Evolutionary conservation across 2,329 filamentous ascomycete genomes (phyloP).

Genomic region (Chaetomium globosum): DNA sequence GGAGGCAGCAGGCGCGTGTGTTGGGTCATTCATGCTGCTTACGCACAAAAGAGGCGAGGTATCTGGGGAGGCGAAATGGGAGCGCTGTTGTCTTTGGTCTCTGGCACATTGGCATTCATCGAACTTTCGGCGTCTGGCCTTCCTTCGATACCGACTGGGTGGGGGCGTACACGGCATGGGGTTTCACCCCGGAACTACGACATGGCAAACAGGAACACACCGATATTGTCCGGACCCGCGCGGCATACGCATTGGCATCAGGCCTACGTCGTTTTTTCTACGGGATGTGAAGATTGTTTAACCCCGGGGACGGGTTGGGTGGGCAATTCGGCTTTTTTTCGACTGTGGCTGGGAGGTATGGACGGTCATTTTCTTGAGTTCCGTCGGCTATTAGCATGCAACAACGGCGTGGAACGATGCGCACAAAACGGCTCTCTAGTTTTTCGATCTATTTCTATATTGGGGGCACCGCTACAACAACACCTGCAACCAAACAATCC

Average conservation of each 20-base stretch:
- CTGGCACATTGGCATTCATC: slow-evolving; percentile 8
- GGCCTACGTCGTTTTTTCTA: background rate
- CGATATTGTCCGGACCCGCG: background rate
- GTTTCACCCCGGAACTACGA: background rate
- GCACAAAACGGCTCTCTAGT: background rate
- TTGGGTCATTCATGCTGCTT: slow-evolving; percentile 24
- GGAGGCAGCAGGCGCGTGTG: slow-evolving; percentile 16
- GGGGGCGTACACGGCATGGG: slow-evolving; percentile 1
- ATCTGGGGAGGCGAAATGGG: background rate
- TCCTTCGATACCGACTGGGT: slow-evolving; percentile 5
- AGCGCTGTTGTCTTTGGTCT: slow-evolving; percentile 14
- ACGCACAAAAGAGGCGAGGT: slow-evolving; percentile 12
- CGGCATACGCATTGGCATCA: background rate
- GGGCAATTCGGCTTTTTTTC: background rate
- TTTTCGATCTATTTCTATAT: background rate
- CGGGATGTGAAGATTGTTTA: background rate
- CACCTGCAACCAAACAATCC: background rate
- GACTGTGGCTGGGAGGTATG: background rate
- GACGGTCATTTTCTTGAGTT: background rate
- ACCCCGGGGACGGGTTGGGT: background rate
- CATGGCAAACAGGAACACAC: background rate
- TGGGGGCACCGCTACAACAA: background rate
- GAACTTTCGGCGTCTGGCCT: slow-evolving; percentile 15
- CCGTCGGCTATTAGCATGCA: background rate
- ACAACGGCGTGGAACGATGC: background rate